Evolutionary conservation across 352 stramenopile species (phyloP).

Genomic region (Phytophthora fragariaefolia): DNA sequence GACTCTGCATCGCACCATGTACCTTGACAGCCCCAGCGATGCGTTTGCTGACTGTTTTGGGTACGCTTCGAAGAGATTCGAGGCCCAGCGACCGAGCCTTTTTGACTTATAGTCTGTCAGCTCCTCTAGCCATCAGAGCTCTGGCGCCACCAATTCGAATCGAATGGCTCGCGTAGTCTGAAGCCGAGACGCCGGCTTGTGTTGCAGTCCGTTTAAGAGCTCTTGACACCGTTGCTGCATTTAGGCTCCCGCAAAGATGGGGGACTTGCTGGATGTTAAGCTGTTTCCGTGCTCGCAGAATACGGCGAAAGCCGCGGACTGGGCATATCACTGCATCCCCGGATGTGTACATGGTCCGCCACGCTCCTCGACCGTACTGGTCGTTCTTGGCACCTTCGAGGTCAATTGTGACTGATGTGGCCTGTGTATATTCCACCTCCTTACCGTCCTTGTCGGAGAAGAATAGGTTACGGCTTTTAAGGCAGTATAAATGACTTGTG

Average conservation of each 20-base stretch:
- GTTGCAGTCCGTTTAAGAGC: conserved; percentile 2
- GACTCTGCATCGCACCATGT: conserved; percentile 23
- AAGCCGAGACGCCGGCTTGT: neutral
- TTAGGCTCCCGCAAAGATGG: conserved; percentile 18
- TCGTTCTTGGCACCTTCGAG: conserved; percentile 23
- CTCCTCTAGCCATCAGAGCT: conserved; percentile 3
- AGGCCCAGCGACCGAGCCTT: conserved; percentile 15
- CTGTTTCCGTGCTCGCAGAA: conserved; percentile 1
- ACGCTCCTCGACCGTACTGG: conserved; percentile 22
- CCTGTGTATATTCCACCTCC: neutral
- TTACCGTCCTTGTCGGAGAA: conserved; percentile 23
- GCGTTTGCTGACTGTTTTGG: conserved; percentile 9
- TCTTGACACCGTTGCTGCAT: neutral
- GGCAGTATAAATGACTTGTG: conserved; percentile 11
- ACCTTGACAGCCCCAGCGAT: conserved; percentile 6
- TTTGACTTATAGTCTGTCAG: conserved; percentile 26
- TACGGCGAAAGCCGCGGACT: neutral
- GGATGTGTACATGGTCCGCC: conserved; percentile 17
- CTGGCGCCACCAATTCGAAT: conserved; percentile 30
- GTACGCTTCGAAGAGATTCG: conserved; percentile 26
- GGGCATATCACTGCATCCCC: conserved; percentile 13
- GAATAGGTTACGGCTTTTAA: conserved; percentile 19
- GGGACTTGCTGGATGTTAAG: neutral
- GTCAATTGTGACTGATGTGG: conserved; percentile 16
- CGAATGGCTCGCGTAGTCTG: conserved; percentile 16